Percentiles rank a stretch among this genome's conserved stretches.
phyloP scores from a whole-genome alignment of 441 rosid genomes.

The Cnidoscolus chayamansa region DNA sequence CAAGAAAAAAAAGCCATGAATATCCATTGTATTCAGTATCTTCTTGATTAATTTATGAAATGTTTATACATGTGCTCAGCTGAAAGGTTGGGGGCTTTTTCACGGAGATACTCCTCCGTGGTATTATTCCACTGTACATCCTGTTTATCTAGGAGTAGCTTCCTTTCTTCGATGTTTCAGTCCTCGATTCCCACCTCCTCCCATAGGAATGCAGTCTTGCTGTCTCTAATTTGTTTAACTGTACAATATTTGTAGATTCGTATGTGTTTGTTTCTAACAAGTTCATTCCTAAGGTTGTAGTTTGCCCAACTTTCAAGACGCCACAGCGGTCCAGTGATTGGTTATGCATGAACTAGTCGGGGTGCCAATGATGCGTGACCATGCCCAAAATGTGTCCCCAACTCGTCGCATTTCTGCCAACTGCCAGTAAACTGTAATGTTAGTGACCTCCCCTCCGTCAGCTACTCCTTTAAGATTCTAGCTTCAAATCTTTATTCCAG shows the following conservation, averaged over 20 bases:
- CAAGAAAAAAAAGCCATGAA: not conserved
- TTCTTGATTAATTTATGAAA: not conserved
- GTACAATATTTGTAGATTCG: slow-evolving; percentile 11
- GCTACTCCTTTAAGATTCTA: not conserved
- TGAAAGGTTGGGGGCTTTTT: not conserved
- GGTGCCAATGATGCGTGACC: slow-evolving; percentile 54
- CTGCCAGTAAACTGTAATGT: slow-evolving; percentile 32
- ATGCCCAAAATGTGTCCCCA: slow-evolving; percentile 46
- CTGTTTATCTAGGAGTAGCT: not conserved
- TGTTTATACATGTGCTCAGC: not conserved
- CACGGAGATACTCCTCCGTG: not conserved
- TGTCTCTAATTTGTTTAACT: slow-evolving; percentile 9
- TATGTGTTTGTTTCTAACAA: slow-evolving; percentile 6
- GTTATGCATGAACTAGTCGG: slow-evolving; percentile 50
- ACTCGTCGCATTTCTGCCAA: slow-evolving; percentile 50
- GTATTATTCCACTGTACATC: slow-evolving; percentile 12
- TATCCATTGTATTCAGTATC: not conserved
- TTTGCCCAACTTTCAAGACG: slow-evolving; percentile 35
- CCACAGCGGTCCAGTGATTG: slow-evolving; percentile 58
- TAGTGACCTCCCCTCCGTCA: slow-evolving; percentile 6
- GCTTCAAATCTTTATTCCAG: not conserved
- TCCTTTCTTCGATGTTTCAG: not conserved
- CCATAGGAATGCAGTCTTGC: not conserved
- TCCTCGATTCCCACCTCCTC: not conserved
- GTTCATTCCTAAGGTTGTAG: slow-evolving; percentile 2